Percentiles rank a stretch among this genome's conserved stretches.
Conservation (phyloP, 2,329 filamentous ascomycete species). For the Xylaria sp. region DNA sequence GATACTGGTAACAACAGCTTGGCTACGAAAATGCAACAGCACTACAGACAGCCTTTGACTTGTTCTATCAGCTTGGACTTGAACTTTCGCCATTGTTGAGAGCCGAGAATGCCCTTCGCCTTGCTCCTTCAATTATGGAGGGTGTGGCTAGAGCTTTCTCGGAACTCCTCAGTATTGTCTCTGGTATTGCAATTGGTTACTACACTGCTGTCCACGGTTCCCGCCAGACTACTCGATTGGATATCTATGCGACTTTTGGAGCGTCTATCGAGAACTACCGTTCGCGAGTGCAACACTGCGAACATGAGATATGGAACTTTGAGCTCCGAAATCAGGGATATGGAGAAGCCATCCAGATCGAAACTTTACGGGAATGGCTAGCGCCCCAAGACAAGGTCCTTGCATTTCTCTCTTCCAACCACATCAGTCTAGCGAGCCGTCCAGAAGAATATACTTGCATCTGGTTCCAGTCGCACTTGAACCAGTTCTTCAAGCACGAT, state of each 20-base stretch:
- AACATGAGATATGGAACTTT: constrained; percentile 34
- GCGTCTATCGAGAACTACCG: constrained; percentile 33
- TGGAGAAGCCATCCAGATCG: constrained; percentile 31
- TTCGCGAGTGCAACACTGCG: constrained; percentile 28
- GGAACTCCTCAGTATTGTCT: constrained; percentile 34
- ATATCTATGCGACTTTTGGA: constrained; percentile 34
- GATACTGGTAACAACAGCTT: constrained; percentile 24
- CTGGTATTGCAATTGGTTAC: constrained; percentile 32
- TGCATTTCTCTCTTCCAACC: constrained; percentile 35
- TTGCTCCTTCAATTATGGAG: constrained; percentile 32
- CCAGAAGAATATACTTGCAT: constrained; percentile 36
- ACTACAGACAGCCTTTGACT: constrained; percentile 34
- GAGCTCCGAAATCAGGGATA: constrained; percentile 33
- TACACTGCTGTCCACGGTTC: constrained; percentile 31
- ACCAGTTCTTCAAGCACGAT: constrained; percentile 37
- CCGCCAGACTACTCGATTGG: constrained; percentile 19
- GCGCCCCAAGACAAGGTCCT: constrained; percentile 35
- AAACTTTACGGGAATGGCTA: constrained; percentile 31
- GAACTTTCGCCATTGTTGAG: constrained; percentile 33
- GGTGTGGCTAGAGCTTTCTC: constrained; percentile 34
- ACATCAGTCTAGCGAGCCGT: constrained; percentile 33
- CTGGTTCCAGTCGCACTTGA: constrained; percentile 35
- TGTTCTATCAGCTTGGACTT: constrained; percentile 36
- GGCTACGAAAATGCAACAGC: constrained; percentile 34
- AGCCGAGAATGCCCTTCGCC: constrained; percentile 30